Percentiles rank a stretch among this genome's conserved stretches.
Evolutionary conservation across 768 basidiomycete species (phyloP).

Genomic region (Tephrocybe sp.): DNA sequence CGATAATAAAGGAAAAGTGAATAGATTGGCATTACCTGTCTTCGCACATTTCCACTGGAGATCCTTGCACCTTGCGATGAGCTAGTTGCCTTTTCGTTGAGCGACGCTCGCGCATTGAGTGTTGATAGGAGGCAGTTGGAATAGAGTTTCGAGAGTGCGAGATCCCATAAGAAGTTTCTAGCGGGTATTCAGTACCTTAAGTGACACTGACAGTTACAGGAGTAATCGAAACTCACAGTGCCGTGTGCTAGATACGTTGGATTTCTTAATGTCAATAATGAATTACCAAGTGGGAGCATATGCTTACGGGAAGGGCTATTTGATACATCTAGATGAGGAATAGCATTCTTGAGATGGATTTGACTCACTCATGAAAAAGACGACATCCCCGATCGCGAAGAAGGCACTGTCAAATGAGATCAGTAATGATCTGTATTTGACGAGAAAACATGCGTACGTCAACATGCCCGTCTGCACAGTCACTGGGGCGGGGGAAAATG

Average conservation of each 20-base stretch:
- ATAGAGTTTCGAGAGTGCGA: slow-evolving; percentile 48
- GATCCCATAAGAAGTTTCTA: slow-evolving; percentile 51
- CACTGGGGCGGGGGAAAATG: slow-evolving; percentile 18
- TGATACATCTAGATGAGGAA: not conserved
- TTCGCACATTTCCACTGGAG: slow-evolving; percentile 19
- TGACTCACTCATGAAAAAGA: slow-evolving; percentile 45
- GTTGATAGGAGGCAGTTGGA: slow-evolving; percentile 49
- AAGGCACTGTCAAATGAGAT: slow-evolving; percentile 27
- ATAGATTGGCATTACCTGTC: slow-evolving; percentile 8
- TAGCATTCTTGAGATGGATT: slow-evolving; percentile 11
- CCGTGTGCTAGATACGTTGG: slow-evolving; percentile 37
- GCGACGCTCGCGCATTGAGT: slow-evolving; percentile 41
- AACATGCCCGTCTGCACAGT: slow-evolving; percentile 46
- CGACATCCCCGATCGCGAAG: slow-evolving; percentile 43
- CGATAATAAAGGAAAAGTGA: not conserved
- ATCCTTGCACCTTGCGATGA: slow-evolving; percentile 23
- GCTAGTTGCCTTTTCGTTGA: slow-evolving; percentile 28
- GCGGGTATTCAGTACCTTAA: not conserved
- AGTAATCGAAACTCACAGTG: slow-evolving; percentile 33
- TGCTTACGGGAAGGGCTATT: slow-evolving; percentile 35
- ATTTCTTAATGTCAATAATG: not conserved
- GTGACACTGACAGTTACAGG: not conserved
- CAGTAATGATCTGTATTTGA: not conserved
- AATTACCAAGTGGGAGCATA: not conserved
- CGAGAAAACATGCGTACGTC: slow-evolving; percentile 22